Conservation (phyloP, 352 stramenopile genomes). For the Phytophthora multivora region DNA sequence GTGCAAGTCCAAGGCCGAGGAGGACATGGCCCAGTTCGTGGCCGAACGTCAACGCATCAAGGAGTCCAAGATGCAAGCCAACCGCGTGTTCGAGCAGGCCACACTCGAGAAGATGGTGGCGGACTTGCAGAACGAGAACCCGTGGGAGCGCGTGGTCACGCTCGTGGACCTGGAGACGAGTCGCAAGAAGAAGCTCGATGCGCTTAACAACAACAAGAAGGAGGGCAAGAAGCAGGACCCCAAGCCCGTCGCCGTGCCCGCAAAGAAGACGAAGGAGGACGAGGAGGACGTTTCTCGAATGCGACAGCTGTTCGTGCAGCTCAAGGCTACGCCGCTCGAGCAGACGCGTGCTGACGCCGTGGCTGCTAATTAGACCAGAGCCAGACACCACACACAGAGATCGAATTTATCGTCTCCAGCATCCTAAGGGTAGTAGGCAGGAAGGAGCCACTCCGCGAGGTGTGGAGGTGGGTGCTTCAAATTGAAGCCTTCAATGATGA, state of each 20-base stretch:
- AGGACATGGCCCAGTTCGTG: slow-evolving; percentile 83
- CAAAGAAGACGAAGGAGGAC: slow-evolving; percentile 69
- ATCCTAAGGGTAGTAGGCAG: slow-evolving; percentile 18
- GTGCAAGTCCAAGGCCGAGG: slow-evolving; percentile 72
- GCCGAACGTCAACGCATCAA: slow-evolving; percentile 85
- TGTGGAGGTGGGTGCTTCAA: slow-evolving; percentile 3
- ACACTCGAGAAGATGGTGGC: slow-evolving; percentile 95
- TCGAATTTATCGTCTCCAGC: slow-evolving; percentile 7
- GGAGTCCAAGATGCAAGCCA: slow-evolving; percentile 92
- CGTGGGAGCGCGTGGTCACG: slow-evolving; percentile 93
- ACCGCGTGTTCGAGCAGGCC: slow-evolving; percentile 93
- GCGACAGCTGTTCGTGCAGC: slow-evolving; percentile 93
- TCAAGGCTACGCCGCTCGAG: slow-evolving; percentile 93
- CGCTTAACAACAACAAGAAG: slow-evolving; percentile 53
- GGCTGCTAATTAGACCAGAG: slow-evolving; percentile 45
- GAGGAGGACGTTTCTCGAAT: slow-evolving; percentile 92
- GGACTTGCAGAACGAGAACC: slow-evolving; percentile 94
- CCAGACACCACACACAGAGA: slow-evolving; percentile 14
- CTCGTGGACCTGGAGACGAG: slow-evolving; percentile 91
- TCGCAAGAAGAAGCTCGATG: slow-evolving; percentile 74
- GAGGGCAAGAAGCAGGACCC: slow-evolving; percentile 48
- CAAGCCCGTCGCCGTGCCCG: slow-evolving; percentile 41
- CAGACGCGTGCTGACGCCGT: slow-evolving; percentile 65
- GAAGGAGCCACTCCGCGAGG: not conserved
- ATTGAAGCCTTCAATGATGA: too few species aligned